phyloP scores from a whole-genome alignment of 768 basidiomycete genomes.

The Obba rivulosa region DNA sequence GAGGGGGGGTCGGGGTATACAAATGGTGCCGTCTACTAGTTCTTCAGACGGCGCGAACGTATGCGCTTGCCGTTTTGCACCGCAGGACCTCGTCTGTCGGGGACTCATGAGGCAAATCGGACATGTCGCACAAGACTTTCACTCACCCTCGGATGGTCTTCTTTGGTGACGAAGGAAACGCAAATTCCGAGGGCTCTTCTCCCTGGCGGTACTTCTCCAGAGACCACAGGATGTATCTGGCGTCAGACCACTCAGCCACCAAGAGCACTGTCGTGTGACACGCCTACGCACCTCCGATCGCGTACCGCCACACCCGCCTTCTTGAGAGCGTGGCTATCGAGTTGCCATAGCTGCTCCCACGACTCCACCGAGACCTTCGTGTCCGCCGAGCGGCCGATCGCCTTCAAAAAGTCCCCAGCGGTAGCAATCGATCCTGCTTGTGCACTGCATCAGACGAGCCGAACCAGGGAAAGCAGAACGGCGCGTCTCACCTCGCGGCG shows the following conservation, averaged over 20 bases:
- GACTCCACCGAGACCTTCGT: slow-evolving; percentile 55
- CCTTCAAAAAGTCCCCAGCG: slow-evolving; percentile 61
- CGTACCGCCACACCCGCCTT: slow-evolving; percentile 58
- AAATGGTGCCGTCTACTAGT: neutral
- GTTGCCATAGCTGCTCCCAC: slow-evolving; percentile 75
- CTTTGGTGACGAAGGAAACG: slow-evolving; percentile 60
- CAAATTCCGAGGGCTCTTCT: slow-evolving; percentile 50
- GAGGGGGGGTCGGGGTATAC: neutral
- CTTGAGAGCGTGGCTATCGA: slow-evolving; percentile 52
- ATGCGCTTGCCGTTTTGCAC: slow-evolving; percentile 73
- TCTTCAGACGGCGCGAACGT: slow-evolving; percentile 50
- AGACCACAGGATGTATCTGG: slow-evolving; percentile 80
- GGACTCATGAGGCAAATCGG: slow-evolving; percentile 1
- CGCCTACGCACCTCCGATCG: slow-evolving; percentile 59
- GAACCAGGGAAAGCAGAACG: neutral
- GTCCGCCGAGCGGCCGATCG: slow-evolving; percentile 66
- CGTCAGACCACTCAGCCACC: neutral
- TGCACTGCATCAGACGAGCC: too few species aligned
- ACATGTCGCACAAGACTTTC: slow-evolving; percentile 1
- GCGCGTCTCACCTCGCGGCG: slow-evolving; percentile 29
- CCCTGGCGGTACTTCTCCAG: slow-evolving; percentile 74
- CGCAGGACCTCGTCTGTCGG: slow-evolving; percentile 61
- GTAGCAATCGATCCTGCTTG: slow-evolving; percentile 45
- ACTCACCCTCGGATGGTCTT: slow-evolving; percentile 79
- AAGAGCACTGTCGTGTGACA: neutral